Percentiles rank a stretch among this genome's conserved stretches.
Evolutionary conservation across 768 basidiomycete genomes (phyloP).

Genomic region (Leccinum pellstonianum): DNA sequence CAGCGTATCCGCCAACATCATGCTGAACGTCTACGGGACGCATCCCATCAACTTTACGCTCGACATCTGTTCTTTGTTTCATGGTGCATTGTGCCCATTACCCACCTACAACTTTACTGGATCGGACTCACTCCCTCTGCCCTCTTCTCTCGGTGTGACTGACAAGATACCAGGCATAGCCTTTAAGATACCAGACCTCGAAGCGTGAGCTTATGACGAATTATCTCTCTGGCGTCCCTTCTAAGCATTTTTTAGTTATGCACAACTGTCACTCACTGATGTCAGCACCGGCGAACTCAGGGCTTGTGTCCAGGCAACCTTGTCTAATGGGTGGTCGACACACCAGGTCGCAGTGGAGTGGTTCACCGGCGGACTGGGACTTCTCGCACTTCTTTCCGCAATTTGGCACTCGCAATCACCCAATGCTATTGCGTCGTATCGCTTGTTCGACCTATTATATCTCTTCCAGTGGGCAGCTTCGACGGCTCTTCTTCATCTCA

Average conservation of each 20-base stretch:
- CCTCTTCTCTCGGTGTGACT: constrained; percentile 54
- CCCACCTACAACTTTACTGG: constrained; percentile 89
- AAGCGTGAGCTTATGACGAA: constrained; percentile 45
- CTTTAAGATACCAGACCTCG: constrained; percentile 86
- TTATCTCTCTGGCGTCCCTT: neutral
- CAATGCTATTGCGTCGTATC: constrained; percentile 62
- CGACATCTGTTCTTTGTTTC: constrained; percentile 76
- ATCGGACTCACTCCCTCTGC: constrained; percentile 64
- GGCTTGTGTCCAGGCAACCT: constrained; percentile 88
- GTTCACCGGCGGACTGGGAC: constrained; percentile 64
- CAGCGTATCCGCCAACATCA: constrained; percentile 78
- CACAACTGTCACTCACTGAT: constrained; percentile 71
- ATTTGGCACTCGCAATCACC: constrained; percentile 56
- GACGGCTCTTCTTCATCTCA: constrained; percentile 76
- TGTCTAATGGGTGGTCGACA: constrained; percentile 88
- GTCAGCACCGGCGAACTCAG: constrained; percentile 68
- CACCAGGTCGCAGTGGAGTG: constrained; percentile 75
- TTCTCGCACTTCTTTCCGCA: constrained; percentile 57
- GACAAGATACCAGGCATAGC: constrained; percentile 73
- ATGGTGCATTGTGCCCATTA: constrained; percentile 79
- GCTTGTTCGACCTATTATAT: constrained; percentile 77
- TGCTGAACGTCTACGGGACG: constrained; percentile 87
- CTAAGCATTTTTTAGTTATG: constrained; percentile 42
- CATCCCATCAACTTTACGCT: constrained; percentile 81
- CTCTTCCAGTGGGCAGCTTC: constrained; percentile 84